Base-by-base conservation (phyloP, 2,329 filamentous ascomycete species). In the Fusarium nelsonii region DNA sequence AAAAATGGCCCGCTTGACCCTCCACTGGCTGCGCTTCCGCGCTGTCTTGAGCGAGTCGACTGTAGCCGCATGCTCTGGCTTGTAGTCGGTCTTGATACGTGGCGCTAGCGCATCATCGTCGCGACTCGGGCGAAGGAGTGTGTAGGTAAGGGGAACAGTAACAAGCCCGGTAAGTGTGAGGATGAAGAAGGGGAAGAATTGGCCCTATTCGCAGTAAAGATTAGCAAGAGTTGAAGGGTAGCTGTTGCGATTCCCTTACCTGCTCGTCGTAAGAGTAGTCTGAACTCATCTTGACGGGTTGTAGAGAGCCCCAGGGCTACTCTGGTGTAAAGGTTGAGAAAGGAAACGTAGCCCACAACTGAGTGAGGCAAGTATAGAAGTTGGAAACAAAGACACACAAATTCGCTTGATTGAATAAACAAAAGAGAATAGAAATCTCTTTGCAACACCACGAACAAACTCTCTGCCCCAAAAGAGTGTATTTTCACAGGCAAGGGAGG, bases 161-260 rank as follows among this genome's bases (percentile, higher is more conserved):
- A 97, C 87, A 72, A 99, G 89, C 76, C 91, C 90, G 68, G 91
- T 90, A 76, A 98, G 87, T 43, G 94, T 97, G 78, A 97, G 90
- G 82, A 98, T 91, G 85, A 99, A 99, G 88, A 97, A 97, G 73
- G 97, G 96, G 86, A 97, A 99, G 85, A 97, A 97, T 88, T 97
- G 93, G 75, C 94, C 94, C 88, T 96, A 64, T 61, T 36, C 37
- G 15, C 8, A 11, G 23, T 5, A 12, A 12, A 43, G 32, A 37
- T 70, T 52, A 70, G 68, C 49, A 12, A 44, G 15, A 28, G 20
- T n/a, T 15, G 8, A 14, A 32, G 12, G 43, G 20, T 6, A 2
- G 28, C 6, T 1, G 15, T 14, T 12, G 40, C 18, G 9, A 30
- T 6, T 16, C 14, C 26, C 40, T 63, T 78, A 91, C 91, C 88